Evolutionary conservation across 345 rosid genomes (phyloP).

Genomic region (Citrus sp.): DNA sequence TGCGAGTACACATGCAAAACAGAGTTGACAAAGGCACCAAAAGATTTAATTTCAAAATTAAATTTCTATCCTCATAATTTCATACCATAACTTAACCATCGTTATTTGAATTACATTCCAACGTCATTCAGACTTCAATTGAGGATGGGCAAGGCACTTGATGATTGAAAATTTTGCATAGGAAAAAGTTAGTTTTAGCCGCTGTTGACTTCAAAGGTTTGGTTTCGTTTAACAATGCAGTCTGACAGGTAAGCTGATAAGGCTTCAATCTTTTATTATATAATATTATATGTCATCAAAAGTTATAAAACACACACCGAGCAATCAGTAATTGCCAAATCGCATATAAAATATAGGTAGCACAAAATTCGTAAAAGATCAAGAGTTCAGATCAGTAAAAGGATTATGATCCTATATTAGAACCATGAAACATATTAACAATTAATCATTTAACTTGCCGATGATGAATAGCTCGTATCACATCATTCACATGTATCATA

Average conservation of each 20-base stretch:
- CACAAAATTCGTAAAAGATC: accelerated
- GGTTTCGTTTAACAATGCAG: not conserved
- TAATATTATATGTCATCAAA: not conserved
- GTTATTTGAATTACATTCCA: too few species aligned
- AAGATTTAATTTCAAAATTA: not conserved
- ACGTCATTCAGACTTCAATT: not conserved
- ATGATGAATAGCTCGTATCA: accelerated
- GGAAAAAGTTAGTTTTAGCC: not conserved
- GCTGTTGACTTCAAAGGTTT: not conserved
- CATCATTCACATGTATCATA: not conserved
- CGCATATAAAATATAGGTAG: accelerated
- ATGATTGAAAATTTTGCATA: not conserved
- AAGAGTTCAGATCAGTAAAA: too few species aligned
- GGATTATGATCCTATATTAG: too few species aligned
- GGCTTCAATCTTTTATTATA: not conserved
- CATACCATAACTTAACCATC: not conserved
- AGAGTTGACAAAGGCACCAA: not conserved
- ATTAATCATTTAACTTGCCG: too few species aligned
- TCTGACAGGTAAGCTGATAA: not conserved
- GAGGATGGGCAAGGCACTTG: not conserved
- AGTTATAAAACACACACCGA: not conserved
- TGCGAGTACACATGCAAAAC: not conserved
- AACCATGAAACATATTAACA: too few species aligned
- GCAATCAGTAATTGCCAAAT: not conserved
- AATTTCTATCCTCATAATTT: not conserved